Conservation (phyloP, 2,329 filamentous ascomycete species). For the Diaporthe vaccinii region DNA sequence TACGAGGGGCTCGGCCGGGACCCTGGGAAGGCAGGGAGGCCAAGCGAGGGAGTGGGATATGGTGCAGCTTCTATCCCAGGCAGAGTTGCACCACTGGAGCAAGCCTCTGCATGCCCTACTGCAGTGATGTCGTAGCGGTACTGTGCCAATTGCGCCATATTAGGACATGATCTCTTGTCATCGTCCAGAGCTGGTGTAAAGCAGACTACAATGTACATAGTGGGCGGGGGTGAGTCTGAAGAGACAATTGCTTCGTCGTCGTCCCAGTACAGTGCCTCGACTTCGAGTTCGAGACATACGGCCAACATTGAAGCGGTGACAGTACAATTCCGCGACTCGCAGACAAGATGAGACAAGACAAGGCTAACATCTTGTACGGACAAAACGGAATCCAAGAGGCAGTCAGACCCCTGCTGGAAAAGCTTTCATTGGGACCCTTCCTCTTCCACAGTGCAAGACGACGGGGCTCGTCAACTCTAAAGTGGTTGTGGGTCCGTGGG, state of each 20-base stretch:
- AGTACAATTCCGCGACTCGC: constrained; percentile 10
- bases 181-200: background rate
- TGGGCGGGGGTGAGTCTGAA: background rate
- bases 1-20: constrained; percentile 7
- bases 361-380: background rate
- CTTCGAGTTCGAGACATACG: background rate
- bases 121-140: constrained; percentile 8
- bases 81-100: constrained; percentile 2
- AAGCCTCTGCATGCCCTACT: constrained; percentile 23
- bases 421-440: constrained; percentile 10
- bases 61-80: constrained; percentile 26
- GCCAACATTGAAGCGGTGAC: background rate
- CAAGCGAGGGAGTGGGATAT: constrained; percentile 12
- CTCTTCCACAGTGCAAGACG: constrained; percentile 11
- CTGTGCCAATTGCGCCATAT: constrained; percentile 32
- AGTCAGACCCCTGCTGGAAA: constrained; percentile 25
- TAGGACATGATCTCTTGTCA: constrained; percentile 12
- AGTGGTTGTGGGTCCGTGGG: constrained; percentile 29
- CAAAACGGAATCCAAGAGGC: background rate
- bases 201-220: background rate
- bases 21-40: constrained; percentile 1
- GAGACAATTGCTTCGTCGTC: background rate
- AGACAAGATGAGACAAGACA: constrained; percentile 3
- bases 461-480: constrained; percentile 17
- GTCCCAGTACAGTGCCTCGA: constrained; percentile 6